Conservation (phyloP, 2,329 filamentous ascomycete species). For the Volutella citrinella region DNA sequence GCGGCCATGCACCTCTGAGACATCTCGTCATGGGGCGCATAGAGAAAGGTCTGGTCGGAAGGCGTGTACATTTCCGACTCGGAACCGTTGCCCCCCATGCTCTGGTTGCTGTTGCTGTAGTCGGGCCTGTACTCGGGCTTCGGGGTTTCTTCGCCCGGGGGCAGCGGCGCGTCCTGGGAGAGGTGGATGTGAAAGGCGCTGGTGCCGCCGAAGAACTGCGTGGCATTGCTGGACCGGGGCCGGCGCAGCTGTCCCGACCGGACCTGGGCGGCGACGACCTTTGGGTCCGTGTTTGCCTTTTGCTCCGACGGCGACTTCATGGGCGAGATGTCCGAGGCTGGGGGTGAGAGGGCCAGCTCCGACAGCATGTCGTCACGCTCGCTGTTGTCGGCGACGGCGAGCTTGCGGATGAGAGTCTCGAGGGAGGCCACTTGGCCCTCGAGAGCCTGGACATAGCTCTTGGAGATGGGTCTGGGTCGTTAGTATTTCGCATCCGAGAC, state of each 20-base stretch:
- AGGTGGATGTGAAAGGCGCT: slow-evolving; percentile 42
- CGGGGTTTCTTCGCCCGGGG: slow-evolving; percentile 10
- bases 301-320: slow-evolving; percentile 15
- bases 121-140: slow-evolving; percentile 14
- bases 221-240: slow-evolving; percentile 36
- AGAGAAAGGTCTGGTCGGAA: slow-evolving; percentile 28
- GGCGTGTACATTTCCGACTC: too few species aligned
- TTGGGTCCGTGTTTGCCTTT: slow-evolving; percentile 26
- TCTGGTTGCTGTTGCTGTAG: too few species aligned
- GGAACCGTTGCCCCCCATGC: too few species aligned
- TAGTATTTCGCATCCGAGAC: slow-evolving; percentile 2
- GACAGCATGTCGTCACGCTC: slow-evolving; percentile 42
- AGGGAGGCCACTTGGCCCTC: slow-evolving; percentile 45
- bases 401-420: slow-evolving; percentile 42
- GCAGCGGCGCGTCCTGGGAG: slow-evolving; percentile 25
- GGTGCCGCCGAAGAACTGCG: slow-evolving; percentile 48
- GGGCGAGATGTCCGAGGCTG: slow-evolving; percentile 12
- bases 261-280: slow-evolving; percentile 29
- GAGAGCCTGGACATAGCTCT: slow-evolving; percentile 45
- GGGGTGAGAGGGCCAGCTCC: slow-evolving; percentile 28
- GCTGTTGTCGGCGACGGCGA: slow-evolving; percentile 37
- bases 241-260: slow-evolving; percentile 36
- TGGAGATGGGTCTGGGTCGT: slow-evolving; percentile 38
- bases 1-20: slow-evolving; percentile 44
- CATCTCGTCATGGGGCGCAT: slow-evolving; percentile 42